Percentiles rank a stretch among this genome's conserved stretches.
Conservation (phyloP, 2,329 filamentous ascomycete species). For the Zalaria sp. region DNA sequence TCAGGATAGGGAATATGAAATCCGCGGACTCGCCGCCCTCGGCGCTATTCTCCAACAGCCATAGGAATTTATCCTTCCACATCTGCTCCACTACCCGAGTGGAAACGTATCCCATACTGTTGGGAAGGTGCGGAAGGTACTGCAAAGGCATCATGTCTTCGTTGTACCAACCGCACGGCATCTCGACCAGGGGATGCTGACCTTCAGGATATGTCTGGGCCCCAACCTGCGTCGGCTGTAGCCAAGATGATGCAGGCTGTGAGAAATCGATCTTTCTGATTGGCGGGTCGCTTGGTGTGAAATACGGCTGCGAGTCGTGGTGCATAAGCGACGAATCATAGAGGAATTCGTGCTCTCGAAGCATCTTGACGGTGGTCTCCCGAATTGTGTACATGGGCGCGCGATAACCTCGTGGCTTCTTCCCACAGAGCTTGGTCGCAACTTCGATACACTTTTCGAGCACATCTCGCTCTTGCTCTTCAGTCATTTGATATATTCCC, state of each 20-base stretch:
- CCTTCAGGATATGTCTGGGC: conserved; percentile 12
- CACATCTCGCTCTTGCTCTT: conserved; percentile 35
- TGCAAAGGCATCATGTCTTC: conserved; percentile 38
- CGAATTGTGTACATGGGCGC: conserved; percentile 38
- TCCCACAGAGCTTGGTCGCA: conserved; percentile 28
- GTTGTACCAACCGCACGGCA: conserved; percentile 37
- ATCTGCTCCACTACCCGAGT: conserved; percentile 43
- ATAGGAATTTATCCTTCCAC: conserved; percentile 47
- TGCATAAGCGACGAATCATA: conserved; percentile 39
- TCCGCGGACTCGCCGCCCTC: conserved; percentile 20
- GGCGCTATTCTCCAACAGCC: conserved; percentile 27
- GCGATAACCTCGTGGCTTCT: conserved; percentile 34
- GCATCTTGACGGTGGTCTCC: conserved; percentile 32
- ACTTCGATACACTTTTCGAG: conserved; percentile 33
- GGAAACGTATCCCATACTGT: conserved; percentile 45
- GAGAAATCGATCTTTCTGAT: conserved; percentile 28
- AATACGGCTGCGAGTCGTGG: conserved; percentile 36
- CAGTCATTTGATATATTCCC: conserved; percentile 30
- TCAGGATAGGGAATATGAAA: conserved; percentile 34
- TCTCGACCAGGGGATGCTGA: conserved; percentile 25
- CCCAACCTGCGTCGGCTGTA: conserved; percentile 23
- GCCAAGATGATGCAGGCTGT: conserved; percentile 26
- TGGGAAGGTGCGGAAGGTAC: conserved; percentile 31
- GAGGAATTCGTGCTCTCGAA: conserved; percentile 34
- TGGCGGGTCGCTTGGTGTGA: conserved; percentile 24